These are phyloP conservation scores for Globisporangium irregulare DNA, from an alignment of 352 stramenopile species.

Conservation along the genomic window DNA sequence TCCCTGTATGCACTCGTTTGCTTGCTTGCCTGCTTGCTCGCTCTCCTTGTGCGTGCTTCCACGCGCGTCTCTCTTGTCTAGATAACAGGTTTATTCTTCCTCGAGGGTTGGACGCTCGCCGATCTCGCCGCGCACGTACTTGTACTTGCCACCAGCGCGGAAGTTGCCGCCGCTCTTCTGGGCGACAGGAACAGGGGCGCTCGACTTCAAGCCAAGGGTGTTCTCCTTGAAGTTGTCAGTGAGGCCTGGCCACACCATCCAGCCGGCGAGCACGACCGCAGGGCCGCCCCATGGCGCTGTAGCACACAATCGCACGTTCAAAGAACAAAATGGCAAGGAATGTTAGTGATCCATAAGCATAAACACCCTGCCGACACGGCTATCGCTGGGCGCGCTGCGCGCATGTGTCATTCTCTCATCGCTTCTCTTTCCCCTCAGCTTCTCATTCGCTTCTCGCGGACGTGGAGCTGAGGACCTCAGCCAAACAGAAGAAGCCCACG, in stretches of 20 bases:
- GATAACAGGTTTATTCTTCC: slow-evolving; percentile 39
- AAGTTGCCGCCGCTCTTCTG: slow-evolving; percentile 34
- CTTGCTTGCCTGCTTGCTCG: neutral
- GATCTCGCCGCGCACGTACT: slow-evolving; percentile 71
- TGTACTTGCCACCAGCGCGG: slow-evolving; percentile 68
- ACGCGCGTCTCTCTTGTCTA: neutral
- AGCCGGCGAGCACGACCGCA: slow-evolving; percentile 45
- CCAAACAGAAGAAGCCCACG: neutral
- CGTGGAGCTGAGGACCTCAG: neutral
- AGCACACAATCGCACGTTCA: neutral
- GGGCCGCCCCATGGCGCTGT: slow-evolving; percentile 56
- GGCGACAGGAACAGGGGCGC: slow-evolving; percentile 18
- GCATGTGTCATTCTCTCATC: neutral
- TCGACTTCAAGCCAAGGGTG: slow-evolving; percentile 52
- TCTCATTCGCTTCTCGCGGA: neutral
- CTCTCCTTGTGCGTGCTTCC: neutral
- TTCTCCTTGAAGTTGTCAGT: slow-evolving; percentile 74
- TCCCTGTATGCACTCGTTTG: neutral
- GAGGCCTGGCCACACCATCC: slow-evolving; percentile 71
- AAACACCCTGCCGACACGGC: neutral
- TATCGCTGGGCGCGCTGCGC: neutral
- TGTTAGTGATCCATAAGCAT: neutral
- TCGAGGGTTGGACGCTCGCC: slow-evolving; percentile 70
- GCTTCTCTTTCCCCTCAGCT: neutral
- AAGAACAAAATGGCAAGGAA: neutral